Evolutionary conservation across 2,329 filamentous ascomycete genomes (phyloP), one percentile per base, ranked within the genome.

Genomic region (Botrytis sinoallii): DNA sequence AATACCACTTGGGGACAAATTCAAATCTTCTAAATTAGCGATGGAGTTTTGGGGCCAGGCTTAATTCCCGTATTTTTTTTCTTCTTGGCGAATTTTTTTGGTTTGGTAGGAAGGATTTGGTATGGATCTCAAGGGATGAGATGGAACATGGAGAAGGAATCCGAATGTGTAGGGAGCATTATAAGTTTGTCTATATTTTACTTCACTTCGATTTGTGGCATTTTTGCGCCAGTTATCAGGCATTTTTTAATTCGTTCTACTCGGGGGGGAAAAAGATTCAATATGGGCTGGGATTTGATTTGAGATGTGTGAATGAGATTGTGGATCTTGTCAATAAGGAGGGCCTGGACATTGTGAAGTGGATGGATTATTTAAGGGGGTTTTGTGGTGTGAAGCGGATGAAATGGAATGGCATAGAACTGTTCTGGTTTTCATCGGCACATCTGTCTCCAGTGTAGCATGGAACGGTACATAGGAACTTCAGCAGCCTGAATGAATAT

Each of bases 21-120:
- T 16, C 25, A 20, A 40, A 38, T 66, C 48, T 38, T 71, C 12
- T 16, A 9, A 32, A 12, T 71, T 71, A 71, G 70, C 70, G 70
- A 65, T 44, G 70, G 70, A 71, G 70, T 71, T 22, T 57, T 71
- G 25, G 70, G 70, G 16, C 46, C 22, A 12, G 35, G 22, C 22
- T 14, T 35, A 22, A 14, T 55, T 57, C n/a, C 52, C 16, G 14
- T 32, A 32, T 32, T 32, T 18, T 52, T 42, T n/a, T 14, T 32
- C 16, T 16, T 63, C 10, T 61, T 35, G 29, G 18, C 20, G 42
- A 42, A 22, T 32, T 64, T 40, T 38, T 70, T 57, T 57, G 9
- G 48, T 42, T 25, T 44, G 35, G 10, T 68, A 16, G 48, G n/a
- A 57, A 42, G 61, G 40, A 65, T 44, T 44, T 20, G 46, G 48